Evolutionary conservation across 192 early-diverging fungal genomes (phyloP).

Genomic region (Coemansia sp.): DNA sequence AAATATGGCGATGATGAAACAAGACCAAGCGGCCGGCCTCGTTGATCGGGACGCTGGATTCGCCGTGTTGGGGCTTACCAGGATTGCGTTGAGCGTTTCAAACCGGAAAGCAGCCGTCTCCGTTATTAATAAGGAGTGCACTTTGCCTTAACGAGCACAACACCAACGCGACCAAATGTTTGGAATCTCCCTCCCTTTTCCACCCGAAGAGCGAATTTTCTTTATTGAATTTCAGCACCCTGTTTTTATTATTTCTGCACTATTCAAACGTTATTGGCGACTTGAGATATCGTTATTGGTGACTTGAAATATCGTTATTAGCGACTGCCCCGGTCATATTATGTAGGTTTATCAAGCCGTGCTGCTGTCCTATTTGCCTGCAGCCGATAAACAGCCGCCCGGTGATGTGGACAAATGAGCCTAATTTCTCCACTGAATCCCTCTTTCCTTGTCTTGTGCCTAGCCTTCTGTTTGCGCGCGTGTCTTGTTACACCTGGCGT

Average conservation of each 20-base stretch:
- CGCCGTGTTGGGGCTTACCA: too few species aligned
- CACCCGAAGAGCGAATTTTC: too few species aligned
- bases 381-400: not conserved
- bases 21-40: too few species aligned
- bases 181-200: too few species aligned
- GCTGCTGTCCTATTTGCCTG: not conserved
- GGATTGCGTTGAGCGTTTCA: too few species aligned
- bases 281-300: not conserved
- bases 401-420: not conserved
- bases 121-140: too few species aligned
- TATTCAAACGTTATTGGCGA: not conserved
- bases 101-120: too few species aligned
- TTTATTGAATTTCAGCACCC: not conserved
- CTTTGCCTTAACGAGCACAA: too few species aligned
- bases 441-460: not conserved
- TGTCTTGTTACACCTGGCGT: not conserved
- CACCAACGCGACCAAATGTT: too few species aligned
- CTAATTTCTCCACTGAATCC: not conserved
- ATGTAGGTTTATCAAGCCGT: not conserved
- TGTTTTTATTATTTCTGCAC: not conserved
- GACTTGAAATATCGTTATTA: not conserved
- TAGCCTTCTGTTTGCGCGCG: not conserved
- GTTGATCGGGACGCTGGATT: too few species aligned
- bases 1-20: too few species aligned
- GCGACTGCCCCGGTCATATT: not conserved